Percentiles rank a stretch among this genome's conserved stretches.
Conservation (phyloP, 2,329 filamentous ascomycete species). For the Aspergillus sp. region DNA sequence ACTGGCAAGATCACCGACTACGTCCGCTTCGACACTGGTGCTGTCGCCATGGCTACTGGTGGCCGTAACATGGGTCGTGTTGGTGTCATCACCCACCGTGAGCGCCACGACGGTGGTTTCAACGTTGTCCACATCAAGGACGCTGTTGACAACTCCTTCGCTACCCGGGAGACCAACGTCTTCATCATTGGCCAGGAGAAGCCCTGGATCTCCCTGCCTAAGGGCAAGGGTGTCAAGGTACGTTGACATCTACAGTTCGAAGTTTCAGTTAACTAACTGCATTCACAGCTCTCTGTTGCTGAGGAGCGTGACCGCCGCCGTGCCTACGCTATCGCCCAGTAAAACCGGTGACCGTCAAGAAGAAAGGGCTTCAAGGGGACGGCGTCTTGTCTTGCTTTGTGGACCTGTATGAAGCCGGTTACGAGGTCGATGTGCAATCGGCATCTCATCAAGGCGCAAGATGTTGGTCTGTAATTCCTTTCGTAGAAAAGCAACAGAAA, state of each 20-base stretch:
- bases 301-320: constrained; percentile 98
- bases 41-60: constrained; percentile 97
- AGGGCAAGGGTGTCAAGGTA: constrained; percentile 99
- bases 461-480: background rate
- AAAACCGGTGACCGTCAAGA: constrained; percentile 23
- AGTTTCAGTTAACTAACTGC: constrained; percentile 11
- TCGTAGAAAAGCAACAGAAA: background rate
- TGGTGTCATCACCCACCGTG: constrained; percentile 99
- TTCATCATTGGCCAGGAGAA: constrained; percentile 98
- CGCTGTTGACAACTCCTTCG: constrained; percentile 99
- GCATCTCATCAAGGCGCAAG: background rate
- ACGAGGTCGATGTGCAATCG: constrained; percentile 12
- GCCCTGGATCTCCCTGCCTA: constrained; percentile 98
- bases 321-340: constrained; percentile 49
- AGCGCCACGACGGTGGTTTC: constrained; percentile 99
- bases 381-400: constrained; percentile 30
- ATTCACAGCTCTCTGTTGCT: constrained; percentile 71
- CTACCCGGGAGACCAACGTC: constrained; percentile 98
- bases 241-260: constrained; percentile 10
- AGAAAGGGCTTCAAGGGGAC: constrained; percentile 24
- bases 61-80: constrained; percentile 99
- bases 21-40: constrained; percentile 97
- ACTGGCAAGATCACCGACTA: constrained; percentile 98
- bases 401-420: constrained; percentile 26
- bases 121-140: constrained; percentile 99